These are phyloP conservation scores for Rhizopogon vinicolor DNA, from an alignment of 768 basidiomycete genomes.

Conservation along the genomic window DNA sequence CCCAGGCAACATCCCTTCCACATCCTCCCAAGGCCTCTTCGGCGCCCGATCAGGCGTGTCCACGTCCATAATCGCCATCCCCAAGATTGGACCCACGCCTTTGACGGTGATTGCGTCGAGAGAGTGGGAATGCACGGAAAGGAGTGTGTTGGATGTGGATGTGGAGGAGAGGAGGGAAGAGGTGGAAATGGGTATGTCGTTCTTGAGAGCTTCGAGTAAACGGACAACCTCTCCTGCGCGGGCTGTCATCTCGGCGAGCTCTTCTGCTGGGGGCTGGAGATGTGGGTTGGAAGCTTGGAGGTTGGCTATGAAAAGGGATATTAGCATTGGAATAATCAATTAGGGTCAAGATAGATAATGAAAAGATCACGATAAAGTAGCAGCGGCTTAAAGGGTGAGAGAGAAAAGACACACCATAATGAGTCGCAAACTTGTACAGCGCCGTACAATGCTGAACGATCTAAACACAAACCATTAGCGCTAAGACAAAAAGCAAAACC, in stretches of 20 bases:
- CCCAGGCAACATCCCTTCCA: conserved; percentile 21
- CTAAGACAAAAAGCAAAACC: conserved; percentile 11
- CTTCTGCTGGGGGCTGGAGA: conserved; percentile 46
- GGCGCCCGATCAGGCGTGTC: conserved; percentile 52
- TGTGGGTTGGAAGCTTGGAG: conserved; percentile 42
- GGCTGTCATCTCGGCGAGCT: conserved; percentile 67
- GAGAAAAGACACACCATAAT: conserved; percentile 48
- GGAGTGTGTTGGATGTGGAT: conserved; percentile 3
- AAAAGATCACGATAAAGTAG: not conserved
- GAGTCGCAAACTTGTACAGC: conserved; percentile 60
- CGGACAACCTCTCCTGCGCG: conserved; percentile 63
- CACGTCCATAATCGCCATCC: conserved; percentile 16
- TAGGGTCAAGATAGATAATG: conserved; percentile 2
- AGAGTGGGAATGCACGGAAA: conserved; percentile 8
- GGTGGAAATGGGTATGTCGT: conserved; percentile 4
- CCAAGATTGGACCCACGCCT: not conserved
- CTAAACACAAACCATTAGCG: conserved; percentile 26
- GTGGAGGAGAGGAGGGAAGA: conserved; percentile 17
- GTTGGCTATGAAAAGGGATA: not conserved
- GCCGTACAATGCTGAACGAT: conserved; percentile 57
- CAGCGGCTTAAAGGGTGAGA: not conserved
- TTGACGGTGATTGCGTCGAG: not conserved
- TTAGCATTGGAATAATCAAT: not conserved
- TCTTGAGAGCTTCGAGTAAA: conserved; percentile 45
- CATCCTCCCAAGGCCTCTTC: conserved; percentile 81